phyloP scores from a whole-genome alignment of 108 stramenopile species.

The Poteriospumella lacustris region DNA sequence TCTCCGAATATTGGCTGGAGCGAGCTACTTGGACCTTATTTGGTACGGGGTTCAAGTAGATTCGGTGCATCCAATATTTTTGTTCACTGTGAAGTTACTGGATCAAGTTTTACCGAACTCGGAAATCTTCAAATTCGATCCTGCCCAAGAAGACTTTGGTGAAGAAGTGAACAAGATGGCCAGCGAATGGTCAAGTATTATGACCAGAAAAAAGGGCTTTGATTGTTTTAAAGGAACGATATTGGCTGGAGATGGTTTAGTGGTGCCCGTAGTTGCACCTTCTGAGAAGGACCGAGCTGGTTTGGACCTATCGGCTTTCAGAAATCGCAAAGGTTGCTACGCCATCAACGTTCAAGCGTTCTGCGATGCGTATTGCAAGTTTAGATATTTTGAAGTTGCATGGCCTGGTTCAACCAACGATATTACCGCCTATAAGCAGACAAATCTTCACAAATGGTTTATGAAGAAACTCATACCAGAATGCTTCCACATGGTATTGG shows the following conservation, averaged over 20 bases:
- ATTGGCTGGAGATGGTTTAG: neutral
- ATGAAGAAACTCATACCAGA: neutral
- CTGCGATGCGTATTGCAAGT: constrained; percentile 4
- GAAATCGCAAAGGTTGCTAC: neutral
- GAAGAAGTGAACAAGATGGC: neutral
- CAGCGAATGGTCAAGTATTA: neutral
- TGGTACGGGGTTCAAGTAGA: neutral
- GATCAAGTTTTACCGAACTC: neutral
- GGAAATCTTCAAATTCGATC: neutral
- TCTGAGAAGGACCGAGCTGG: neutral
- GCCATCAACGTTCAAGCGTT: constrained; percentile 9
- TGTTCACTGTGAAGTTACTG: neutral
- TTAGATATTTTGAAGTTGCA: constrained; percentile 1
- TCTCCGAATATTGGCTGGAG: neutral
- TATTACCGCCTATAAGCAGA: constrained; percentile 15
- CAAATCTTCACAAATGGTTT: neutral
- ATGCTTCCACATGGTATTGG: constrained; percentile 5
- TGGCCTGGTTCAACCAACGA: constrained; percentile 7
- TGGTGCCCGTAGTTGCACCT: neutral
- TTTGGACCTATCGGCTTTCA: neutral
- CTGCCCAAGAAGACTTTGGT: neutral
- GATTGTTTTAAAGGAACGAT: neutral
- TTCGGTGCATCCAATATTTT: neutral
- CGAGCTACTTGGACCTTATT: neutral
- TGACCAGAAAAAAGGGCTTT: neutral